Evolutionary conservation across 306 rosid species (phyloP), one percentile per base, ranked within the genome.

Genomic region (Cucurbita maxima): DNA sequence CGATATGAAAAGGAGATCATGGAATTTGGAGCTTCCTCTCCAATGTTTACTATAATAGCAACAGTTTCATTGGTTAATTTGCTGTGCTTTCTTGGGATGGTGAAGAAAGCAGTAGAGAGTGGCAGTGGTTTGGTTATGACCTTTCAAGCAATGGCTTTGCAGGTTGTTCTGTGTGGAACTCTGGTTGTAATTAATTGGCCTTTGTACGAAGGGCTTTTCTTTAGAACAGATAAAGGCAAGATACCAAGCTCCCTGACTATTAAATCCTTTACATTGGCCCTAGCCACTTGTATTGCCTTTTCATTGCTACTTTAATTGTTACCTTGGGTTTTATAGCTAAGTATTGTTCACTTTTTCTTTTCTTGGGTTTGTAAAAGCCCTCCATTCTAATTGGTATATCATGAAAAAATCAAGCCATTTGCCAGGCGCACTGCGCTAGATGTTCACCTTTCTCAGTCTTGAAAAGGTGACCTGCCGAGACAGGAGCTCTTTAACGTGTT

Each of bases 11-110:
- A 87, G 30, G 97, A 94, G 61, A 75, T 87, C 0, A 90, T 90
- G 90, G 98, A 94, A 77, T 90, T 94, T 63, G 97, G 96, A 84
- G 25, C 71, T 47, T 82, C 96, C n/a, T 83, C 97, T 13, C 88
- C 95, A 12, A 82, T 89, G 87, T 76, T 90, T 79, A 82, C 86
- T 10, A 7, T 85, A 16, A 47, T 94, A 22, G 69, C 96, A 77
- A 84, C 96, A 45, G 76, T 85, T 14, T 88, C 96, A 18, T 1
- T 89, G 80, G 67, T 88, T 67, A 89, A 94, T 76, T 55, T 90
- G 61, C 81, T 68, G 41, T 90, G 94, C 82, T 84, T 90, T 72
- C 74, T 82, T 16, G 84, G 83, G 53, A 71, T 79, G 45, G 72
- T 80, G n/a, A 87, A 75, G 79, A 80, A 81, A 38, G 85, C 79